Evolutionary conservation across 371 early-diverging fungal species (phyloP), one percentile per base, ranked within the genome.

Genomic region (Mortierella polycephala): DNA sequence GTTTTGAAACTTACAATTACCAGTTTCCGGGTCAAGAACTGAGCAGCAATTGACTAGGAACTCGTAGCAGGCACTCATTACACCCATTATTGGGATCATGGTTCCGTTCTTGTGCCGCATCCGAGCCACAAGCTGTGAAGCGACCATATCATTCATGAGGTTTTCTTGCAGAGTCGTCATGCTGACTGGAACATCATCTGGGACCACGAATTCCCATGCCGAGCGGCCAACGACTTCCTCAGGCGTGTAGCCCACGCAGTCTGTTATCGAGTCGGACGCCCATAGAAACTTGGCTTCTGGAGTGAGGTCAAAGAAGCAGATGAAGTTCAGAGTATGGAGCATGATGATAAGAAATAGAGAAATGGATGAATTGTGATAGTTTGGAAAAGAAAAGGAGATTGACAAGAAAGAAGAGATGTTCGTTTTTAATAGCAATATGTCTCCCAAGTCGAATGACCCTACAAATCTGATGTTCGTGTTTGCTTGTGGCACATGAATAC

Each of bases 271-370:
- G 13, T 85, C 84, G 10, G 88, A 86, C 8, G 77, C 71, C 67
- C 84, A 89, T 0, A 85, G 59, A 53, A 81, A 81, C 12, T 60
- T 75, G n/a, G 81, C 85, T 13, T 66, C 65, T 4, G 86, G 80
- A 4, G 83, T 84, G 63, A 86, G 82, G 71, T 89, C 89, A 60
- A 85, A 86, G 51, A 87, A 86, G 11, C 83, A 69, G 44, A 89
- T 85, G 62, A 71, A 88, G 54, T 76, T 87, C 45, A 68, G 37
- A 40, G 11, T 55, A 13, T 74, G 60, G 46, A 68, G 42, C 62
- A 68, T 68, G 11, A 14, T 21, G 49, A 40, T 16, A 51, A 44
- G 58, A 16, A 50, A 16, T 4, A 30, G 2, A 30, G 30, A 30
- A 2, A 30, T 30, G 30, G 4, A 30, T 30, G 30, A 30, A 30